Evolutionary conservation across 768 basidiomycete genomes (phyloP).

Genomic region (Thelephora aurantiotincta): DNA sequence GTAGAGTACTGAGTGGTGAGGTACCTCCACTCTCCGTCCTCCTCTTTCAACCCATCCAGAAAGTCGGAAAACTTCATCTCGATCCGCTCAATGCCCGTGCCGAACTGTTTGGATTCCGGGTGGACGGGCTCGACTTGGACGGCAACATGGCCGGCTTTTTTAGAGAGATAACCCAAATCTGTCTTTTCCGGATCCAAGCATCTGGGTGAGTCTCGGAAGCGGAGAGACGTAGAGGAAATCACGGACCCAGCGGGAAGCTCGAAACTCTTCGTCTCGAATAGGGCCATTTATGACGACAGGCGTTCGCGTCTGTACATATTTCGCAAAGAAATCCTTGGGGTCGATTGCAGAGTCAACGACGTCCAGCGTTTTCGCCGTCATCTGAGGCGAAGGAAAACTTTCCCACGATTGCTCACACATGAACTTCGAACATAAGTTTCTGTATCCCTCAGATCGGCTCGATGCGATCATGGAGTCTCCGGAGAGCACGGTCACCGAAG

Average conservation of each 20-base stretch:
- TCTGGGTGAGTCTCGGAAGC: background rate
- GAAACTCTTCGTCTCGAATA: constrained; percentile 13
- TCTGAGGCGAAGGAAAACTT: too few species aligned
- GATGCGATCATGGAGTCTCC: too few species aligned
- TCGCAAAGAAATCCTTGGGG: constrained; percentile 11
- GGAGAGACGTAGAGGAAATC: background rate
- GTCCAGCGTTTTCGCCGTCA: constrained; percentile 3
- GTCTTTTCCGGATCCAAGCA: constrained; percentile 7
- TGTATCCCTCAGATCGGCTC: too few species aligned
- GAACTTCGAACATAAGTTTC: too few species aligned
- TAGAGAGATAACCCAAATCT: constrained; percentile 12
- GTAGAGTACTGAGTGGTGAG: constrained; percentile 18
- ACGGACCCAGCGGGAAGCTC: constrained; percentile 14
- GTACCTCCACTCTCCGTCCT: constrained; percentile 12
- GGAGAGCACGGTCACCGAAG: too few species aligned
- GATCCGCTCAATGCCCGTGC: constrained; percentile 15
- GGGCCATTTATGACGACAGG: constrained; percentile 15
- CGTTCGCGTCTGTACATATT: constrained; percentile 12
- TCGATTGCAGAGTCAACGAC: constrained; percentile 5
- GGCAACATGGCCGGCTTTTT: constrained; percentile 10
- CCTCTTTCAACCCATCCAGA: constrained; percentile 7
- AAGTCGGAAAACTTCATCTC: constrained; percentile 14
- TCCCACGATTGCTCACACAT: too few species aligned
- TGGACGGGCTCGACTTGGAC: constrained; percentile 18
- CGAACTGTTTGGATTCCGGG: constrained; percentile 13